Percentiles rank a stretch among this genome's conserved stretches.
Evolutionary conservation across 306 rosid species (phyloP).

Genomic region (Quercus wislizeni): DNA sequence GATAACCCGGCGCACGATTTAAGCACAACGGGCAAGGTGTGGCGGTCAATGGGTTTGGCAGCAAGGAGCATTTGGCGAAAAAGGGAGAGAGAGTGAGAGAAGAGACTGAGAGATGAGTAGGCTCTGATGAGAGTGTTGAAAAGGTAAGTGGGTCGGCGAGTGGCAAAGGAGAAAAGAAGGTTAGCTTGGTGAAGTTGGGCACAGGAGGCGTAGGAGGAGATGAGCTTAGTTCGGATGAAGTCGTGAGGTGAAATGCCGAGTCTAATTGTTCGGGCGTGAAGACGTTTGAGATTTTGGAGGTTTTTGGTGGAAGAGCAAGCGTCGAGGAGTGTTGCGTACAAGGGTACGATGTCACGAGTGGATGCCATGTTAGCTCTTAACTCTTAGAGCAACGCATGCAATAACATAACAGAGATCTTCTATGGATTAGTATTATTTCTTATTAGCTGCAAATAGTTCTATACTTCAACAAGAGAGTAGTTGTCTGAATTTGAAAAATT

Average conservation of each 20-base stretch:
- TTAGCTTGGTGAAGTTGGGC: constrained; percentile 46
- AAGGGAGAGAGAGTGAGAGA: constrained; percentile 49
- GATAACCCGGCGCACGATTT: constrained; percentile 56
- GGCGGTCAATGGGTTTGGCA: constrained; percentile 39
- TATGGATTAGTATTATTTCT: not conserved
- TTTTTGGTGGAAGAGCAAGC: constrained; percentile 37
- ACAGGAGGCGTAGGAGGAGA: constrained; percentile 57
- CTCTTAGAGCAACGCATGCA: too few relatives aligned
- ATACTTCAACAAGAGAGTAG: too few relatives aligned
- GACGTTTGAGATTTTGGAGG: constrained; percentile 34
- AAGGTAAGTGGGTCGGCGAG: constrained; percentile 61
- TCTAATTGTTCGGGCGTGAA: constrained; percentile 46
- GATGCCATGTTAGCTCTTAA: constrained; percentile 8
- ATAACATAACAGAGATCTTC: too few relatives aligned
- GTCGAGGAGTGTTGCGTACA: constrained; percentile 46
- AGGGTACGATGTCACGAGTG: constrained; percentile 21
- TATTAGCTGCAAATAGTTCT: too few relatives aligned
- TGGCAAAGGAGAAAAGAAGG: constrained; percentile 51
- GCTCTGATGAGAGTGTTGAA: constrained; percentile 68
- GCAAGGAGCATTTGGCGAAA: constrained; percentile 42
- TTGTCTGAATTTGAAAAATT: too few relatives aligned
- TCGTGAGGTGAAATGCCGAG: constrained; percentile 40
- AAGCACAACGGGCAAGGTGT: constrained; percentile 53
- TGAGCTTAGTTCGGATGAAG: constrained; percentile 59
- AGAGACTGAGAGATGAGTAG: constrained; percentile 39